Evolutionary conservation across 805 yeast genomes (phyloP).

Genomic region (Barnettozyma populi): DNA sequence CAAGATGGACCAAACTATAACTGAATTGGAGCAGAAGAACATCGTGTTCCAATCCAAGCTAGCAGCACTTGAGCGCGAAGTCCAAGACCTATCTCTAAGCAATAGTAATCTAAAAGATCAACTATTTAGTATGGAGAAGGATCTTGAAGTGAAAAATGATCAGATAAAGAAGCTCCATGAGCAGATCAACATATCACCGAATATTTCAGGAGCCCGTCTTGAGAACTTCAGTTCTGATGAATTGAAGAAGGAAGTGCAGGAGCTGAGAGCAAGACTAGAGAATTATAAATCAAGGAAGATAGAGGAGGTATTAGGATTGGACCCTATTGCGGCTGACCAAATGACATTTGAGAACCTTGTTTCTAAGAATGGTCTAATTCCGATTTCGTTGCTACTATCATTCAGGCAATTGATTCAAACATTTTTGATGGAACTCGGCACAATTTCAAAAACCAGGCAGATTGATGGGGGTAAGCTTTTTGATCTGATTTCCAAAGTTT

Average conservation of each 20-base stretch:
- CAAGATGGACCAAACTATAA: slow-evolving; percentile 42
- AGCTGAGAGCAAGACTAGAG: slow-evolving; percentile 49
- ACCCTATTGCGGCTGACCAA: slow-evolving; percentile 20
- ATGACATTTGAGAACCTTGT: slow-evolving; percentile 25
- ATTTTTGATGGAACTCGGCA: slow-evolving; percentile 32
- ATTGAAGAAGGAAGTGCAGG: slow-evolving; percentile 33
- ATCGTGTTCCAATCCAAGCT: slow-evolving; percentile 22
- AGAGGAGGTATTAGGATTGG: slow-evolving; percentile 22
- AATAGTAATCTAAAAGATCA: slow-evolving; percentile 19
- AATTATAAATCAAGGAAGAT: slow-evolving; percentile 35
- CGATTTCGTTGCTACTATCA: slow-evolving; percentile 38
- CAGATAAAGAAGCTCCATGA: slow-evolving; percentile 6
- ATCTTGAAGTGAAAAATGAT: slow-evolving; percentile 10
- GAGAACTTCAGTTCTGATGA: slow-evolving; percentile 27
- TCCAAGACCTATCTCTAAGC: slow-evolving; percentile 14
- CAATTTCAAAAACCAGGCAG: slow-evolving; percentile 16
- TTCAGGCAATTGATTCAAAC: slow-evolving; percentile 46
- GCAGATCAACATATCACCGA: not conserved
- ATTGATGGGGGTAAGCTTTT: slow-evolving; percentile 35
- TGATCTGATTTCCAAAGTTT: slow-evolving; percentile 45
- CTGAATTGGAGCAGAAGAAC: slow-evolving; percentile 31
- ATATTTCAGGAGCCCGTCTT: not conserved
- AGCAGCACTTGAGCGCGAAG: slow-evolving; percentile 23
- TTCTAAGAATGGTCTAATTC: slow-evolving; percentile 39
- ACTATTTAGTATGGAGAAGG: slow-evolving; percentile 18